These are phyloP conservation scores for Exophiala viscosa DNA, from an alignment of 2,329 filamentous ascomycete genomes.

Conservation along the genomic window DNA sequence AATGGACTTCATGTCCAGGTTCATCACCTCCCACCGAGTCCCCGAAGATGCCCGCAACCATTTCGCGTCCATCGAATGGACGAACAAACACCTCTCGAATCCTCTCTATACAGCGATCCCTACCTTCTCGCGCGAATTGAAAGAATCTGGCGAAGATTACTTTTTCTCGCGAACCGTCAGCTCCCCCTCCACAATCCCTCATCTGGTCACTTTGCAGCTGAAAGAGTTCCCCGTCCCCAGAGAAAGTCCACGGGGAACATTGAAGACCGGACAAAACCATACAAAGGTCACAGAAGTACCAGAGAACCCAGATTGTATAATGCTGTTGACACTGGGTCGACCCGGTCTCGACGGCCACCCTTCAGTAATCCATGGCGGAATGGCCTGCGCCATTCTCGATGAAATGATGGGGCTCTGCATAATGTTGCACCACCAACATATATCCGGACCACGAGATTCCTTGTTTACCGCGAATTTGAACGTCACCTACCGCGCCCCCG, in stretches of 20 bases:
- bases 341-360: slow-evolving; percentile 41
- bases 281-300: slow-evolving; percentile 19
- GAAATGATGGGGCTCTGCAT: slow-evolving; percentile 43
- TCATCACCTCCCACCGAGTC: slow-evolving; percentile 21
- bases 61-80: slow-evolving; percentile 25
- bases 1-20: slow-evolving; percentile 23
- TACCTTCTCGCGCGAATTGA: slow-evolving; percentile 39
- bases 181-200: slow-evolving; percentile 40
- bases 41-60: slow-evolving; percentile 22
- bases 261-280: slow-evolving; percentile 18
- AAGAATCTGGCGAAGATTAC: slow-evolving; percentile 42
- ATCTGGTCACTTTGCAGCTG: slow-evolving; percentile 38
- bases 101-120: slow-evolving; percentile 37
- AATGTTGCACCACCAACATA: slow-evolving; percentile 30
- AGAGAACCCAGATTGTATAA: slow-evolving; percentile 35
- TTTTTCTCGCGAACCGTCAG: slow-evolving; percentile 41
- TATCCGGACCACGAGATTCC: slow-evolving; percentile 17
- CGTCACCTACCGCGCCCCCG: slow-evolving; percentile 25
- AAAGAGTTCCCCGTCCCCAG: slow-evolving; percentile 28
- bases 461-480: slow-evolving; percentile 28
- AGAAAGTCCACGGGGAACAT: slow-evolving; percentile 23
- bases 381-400: slow-evolving; percentile 41
- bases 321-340: slow-evolving; percentile 34
- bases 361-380: slow-evolving; percentile 39
- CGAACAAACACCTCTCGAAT: slow-evolving; percentile 24